Conservation (phyloP, 805 yeast species). For the Saccharomyces jurei region DNA sequence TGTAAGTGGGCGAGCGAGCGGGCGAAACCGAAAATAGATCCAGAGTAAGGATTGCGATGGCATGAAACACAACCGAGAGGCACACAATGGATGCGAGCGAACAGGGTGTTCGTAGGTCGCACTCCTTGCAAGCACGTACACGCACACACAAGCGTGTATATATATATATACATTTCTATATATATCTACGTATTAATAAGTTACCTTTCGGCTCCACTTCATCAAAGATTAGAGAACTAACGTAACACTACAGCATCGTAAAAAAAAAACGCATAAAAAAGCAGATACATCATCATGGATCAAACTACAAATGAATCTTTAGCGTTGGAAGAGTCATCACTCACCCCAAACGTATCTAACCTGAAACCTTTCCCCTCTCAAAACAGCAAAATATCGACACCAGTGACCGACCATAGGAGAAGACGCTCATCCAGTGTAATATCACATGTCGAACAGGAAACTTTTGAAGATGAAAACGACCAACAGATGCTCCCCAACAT, state of each 20-base stretch:
- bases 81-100: background rate
- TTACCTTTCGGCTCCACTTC: background rate
- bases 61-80: background rate
- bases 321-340: background rate
- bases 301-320: background rate
- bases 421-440: slow-evolving; percentile 84
- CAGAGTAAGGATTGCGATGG: background rate
- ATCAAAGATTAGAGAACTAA: background rate
- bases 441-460: slow-evolving; percentile 85
- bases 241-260: background rate
- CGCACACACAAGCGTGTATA: background rate
- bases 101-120: background rate
- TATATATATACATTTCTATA: background rate
- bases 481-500: slow-evolving; percentile 79
- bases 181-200: background rate
- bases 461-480: slow-evolving; percentile 80
- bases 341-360: background rate
- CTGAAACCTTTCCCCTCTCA: slow-evolving; percentile 18
- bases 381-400: slow-evolving; percentile 11
- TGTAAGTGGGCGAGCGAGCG: background rate
- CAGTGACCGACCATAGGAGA: slow-evolving; percentile 31
- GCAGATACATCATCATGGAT: background rate
- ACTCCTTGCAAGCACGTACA: background rate
- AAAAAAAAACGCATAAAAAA: background rate
- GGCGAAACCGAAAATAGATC: background rate